Percentiles rank a stretch among this genome's conserved stretches.
phyloP scores from a whole-genome alignment of 2,329 filamentous ascomycete species.

The Colletotrichum agaves region DNA sequence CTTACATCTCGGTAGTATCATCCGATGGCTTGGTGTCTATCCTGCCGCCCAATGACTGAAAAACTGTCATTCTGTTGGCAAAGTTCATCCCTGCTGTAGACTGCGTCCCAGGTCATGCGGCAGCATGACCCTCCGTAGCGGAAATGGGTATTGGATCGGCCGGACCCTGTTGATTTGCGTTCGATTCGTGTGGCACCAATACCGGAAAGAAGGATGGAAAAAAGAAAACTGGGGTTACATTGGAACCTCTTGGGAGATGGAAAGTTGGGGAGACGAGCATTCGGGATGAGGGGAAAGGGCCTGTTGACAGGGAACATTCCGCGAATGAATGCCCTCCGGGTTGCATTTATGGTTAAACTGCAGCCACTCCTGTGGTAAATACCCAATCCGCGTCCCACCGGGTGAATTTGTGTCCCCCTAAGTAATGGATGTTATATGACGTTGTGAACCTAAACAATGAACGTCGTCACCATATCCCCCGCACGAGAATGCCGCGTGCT shows the following conservation, averaged over 20 bases:
- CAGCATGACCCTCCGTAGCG: slow-evolving; percentile 16
- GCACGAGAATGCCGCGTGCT: slow-evolving; percentile 23
- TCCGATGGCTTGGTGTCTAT: slow-evolving; percentile 17
- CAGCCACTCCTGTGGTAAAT: background rate
- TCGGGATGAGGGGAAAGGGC: slow-evolving; percentile 13
- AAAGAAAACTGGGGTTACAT: slow-evolving; percentile 18
- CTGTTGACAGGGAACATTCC: background rate
- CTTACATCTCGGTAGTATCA: slow-evolving; percentile 5
- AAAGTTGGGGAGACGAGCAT: background rate
- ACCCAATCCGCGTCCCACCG: background rate
- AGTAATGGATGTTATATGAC: slow-evolving; percentile 14
- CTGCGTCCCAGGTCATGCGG: background rate
- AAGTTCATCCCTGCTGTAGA: background rate
- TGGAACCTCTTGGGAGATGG: slow-evolving; percentile 28
- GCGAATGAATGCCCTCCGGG: slow-evolving; percentile 6
- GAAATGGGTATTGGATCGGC: slow-evolving; percentile 13
- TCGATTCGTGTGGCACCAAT: slow-evolving; percentile 10
- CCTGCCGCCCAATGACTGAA: background rate
- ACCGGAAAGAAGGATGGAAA: background rate
- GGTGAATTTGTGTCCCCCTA: background rate
- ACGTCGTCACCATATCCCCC: slow-evolving; percentile 23
- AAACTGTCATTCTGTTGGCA: background rate
- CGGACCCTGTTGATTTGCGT: background rate
- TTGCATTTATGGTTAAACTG: slow-evolving; percentile 13
- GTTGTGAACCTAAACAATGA: slow-evolving; percentile 16